These are phyloP conservation scores for Fusarium hainanense DNA, from an alignment of 2,329 filamentous ascomycete genomes.

Conservation along the genomic window DNA sequence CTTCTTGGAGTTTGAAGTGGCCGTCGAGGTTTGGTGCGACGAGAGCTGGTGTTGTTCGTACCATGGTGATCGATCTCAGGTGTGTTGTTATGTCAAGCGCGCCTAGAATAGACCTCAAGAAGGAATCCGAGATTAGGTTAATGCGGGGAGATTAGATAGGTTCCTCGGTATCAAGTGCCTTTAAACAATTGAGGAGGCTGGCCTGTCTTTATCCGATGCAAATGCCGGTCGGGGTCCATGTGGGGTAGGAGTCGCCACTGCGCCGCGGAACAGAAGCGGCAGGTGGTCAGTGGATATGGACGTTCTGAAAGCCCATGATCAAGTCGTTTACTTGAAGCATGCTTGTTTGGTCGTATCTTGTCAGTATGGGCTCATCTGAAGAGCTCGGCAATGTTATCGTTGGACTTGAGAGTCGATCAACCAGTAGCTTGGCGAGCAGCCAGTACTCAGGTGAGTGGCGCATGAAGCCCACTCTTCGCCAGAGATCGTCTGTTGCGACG, in stretches of 20 bases:
- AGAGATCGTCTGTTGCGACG: background rate
- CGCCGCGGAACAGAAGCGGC: too few species aligned
- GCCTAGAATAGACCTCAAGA: background rate
- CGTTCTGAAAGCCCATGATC: conserved; percentile 6
- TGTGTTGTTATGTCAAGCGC: background rate
- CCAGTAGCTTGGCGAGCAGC: background rate
- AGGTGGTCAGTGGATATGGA: background rate
- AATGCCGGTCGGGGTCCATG: conserved; percentile 20
- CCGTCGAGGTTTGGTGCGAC: conserved; percentile 8
- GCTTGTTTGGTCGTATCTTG: conserved; percentile 9
- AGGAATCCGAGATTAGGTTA: background rate
- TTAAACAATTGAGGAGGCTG: background rate
- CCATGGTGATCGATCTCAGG: background rate
- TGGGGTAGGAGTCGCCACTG: background rate
- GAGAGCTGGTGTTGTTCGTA: conserved; percentile 12
- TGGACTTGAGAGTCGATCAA: background rate
- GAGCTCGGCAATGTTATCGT: background rate
- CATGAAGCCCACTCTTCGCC: conserved; percentile 1
- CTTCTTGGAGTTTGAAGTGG: background rate
- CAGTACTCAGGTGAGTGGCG: conserved; percentile 4
- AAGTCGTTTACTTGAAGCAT: conserved; percentile 18
- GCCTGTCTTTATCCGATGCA: background rate
- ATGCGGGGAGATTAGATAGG: background rate
- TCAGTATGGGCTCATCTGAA: background rate
- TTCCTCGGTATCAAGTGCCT: background rate